Conservation (phyloP, 352 stramenopile genomes). For the Phytophthora syringae region DNA sequence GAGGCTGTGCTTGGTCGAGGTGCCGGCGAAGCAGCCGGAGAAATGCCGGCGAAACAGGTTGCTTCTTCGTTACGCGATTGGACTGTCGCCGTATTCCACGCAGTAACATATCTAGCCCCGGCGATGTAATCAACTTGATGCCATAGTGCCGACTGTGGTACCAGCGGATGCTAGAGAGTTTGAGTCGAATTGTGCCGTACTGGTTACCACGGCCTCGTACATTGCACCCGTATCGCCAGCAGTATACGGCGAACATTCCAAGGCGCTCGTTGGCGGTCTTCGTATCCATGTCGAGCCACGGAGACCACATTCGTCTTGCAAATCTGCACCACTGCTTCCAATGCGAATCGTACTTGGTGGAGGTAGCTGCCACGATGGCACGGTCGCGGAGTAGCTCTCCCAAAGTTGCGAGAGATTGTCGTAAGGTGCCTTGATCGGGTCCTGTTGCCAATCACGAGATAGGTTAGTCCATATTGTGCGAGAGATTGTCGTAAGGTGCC, state of each 20-base stretch:
- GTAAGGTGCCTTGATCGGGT: conserved; percentile 6
- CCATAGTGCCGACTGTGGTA: too few species aligned
- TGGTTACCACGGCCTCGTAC: background rate
- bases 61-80: too few species aligned
- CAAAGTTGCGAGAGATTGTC: conserved; percentile 25
- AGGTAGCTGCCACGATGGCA: conserved; percentile 18
- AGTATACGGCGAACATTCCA: conserved; percentile 7
- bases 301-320: conserved; percentile 9
- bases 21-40: too few species aligned
- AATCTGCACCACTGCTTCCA: conserved; percentile 22
- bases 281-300: background rate
- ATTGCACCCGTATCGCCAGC: conserved; percentile 14
- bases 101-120: too few species aligned
- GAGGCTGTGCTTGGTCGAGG: too few species aligned
- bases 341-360: conserved; percentile 3
- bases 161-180: background rate
- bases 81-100: too few species aligned
- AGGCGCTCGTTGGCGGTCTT: background rate
- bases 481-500: conserved; percentile 24
- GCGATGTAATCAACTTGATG: too few species aligned
- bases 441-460: conserved; percentile 11
- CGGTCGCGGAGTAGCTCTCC: conserved; percentile 8
- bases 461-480: conserved; percentile 25
- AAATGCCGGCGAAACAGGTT: too few species aligned
- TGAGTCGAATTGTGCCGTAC: conserved; percentile 2